Percentiles rank a stretch among this genome's conserved stretches.
Evolutionary conservation across 78 protist genomes (phyloP).

Genomic region (Anaeramoeba flamelloides): DNA sequence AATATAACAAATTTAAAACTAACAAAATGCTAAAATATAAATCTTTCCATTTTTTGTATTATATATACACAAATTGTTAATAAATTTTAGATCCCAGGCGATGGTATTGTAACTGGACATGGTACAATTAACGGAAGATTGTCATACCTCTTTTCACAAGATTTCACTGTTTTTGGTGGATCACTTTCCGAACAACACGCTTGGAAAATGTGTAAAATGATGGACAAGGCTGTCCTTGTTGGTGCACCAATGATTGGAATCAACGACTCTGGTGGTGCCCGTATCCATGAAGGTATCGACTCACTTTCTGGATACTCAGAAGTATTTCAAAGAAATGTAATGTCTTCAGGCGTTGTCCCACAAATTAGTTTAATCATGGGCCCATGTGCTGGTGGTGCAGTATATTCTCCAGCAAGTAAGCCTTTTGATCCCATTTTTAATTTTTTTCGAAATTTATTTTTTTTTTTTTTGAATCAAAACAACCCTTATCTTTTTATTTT

Average conservation of each 20-base stretch:
- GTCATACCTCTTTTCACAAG: constrained; percentile 83
- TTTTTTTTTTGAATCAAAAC: too few species aligned
- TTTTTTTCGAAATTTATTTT: too few species aligned
- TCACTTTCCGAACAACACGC: constrained; percentile 81
- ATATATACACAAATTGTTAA: too few species aligned
- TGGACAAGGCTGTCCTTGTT: constrained; percentile 84
- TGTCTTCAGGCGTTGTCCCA: constrained; percentile 84
- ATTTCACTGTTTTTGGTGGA: constrained; percentile 93
- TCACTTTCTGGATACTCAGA: constrained; percentile 91
- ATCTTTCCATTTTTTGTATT: too few species aligned
- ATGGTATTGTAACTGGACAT: constrained; percentile 83
- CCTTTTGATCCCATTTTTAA: too few species aligned
- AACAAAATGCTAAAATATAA: too few species aligned
- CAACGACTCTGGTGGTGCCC: constrained; percentile 91
- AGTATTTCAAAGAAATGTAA: constrained; percentile 55
- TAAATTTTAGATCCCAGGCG: constrained; percentile 66
- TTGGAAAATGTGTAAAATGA: constrained; percentile 85
- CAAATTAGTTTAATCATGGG: constrained; percentile 87
- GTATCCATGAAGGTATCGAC: constrained; percentile 92
- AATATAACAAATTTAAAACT: too few species aligned
- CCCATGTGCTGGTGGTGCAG: constrained; percentile 94
- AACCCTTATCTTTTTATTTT: too few species aligned
- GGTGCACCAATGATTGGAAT: constrained; percentile 93
- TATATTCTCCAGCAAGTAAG: constrained; percentile 89
- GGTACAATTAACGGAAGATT: constrained; percentile 81